These are phyloP conservation scores for Periconia digitata DNA, from an alignment of 2,329 filamentous ascomycete genomes.

Conservation along the genomic window DNA sequence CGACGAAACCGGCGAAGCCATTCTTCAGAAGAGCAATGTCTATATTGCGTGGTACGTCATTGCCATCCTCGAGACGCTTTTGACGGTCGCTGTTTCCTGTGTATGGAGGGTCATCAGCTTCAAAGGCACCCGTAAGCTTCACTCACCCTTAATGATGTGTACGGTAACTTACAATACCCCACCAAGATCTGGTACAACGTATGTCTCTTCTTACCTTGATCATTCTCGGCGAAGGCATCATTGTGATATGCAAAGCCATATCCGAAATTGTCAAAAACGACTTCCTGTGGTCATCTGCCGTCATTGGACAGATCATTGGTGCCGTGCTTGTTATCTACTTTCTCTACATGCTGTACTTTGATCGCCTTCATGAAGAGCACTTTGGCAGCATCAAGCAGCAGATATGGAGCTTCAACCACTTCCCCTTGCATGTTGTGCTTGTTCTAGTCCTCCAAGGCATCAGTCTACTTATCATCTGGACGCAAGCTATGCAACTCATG, in stretches of 20 bases:
- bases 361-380: constrained; percentile 31
- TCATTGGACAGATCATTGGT: constrained; percentile 37
- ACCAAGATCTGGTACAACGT: constrained; percentile 33
- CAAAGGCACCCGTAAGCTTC: constrained; percentile 33
- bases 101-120: constrained; percentile 39
- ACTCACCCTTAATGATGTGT: background rate
- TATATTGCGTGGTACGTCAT: constrained; percentile 58
- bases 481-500: constrained; percentile 27
- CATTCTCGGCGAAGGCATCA: constrained; percentile 44
- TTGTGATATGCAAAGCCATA: constrained; percentile 38
- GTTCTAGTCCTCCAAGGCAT: constrained; percentile 35
- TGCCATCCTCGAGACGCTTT: constrained; percentile 30
- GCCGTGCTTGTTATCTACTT: constrained; percentile 38
- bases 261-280: constrained; percentile 39
- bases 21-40: constrained; percentile 28
- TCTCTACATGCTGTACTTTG: constrained; percentile 41
- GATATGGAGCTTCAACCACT: constrained; percentile 34
- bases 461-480: constrained; percentile 37
- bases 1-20: constrained; percentile 2
- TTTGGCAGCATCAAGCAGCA: constrained; percentile 39
- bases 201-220: constrained; percentile 45
- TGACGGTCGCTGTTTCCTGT: constrained; percentile 34
- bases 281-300: constrained; percentile 24
- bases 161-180: background rate
- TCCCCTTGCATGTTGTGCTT: constrained; percentile 32